Base-by-base conservation (phyloP, 2,329 filamentous ascomycete species). In the Cercospora sp. region DNA sequence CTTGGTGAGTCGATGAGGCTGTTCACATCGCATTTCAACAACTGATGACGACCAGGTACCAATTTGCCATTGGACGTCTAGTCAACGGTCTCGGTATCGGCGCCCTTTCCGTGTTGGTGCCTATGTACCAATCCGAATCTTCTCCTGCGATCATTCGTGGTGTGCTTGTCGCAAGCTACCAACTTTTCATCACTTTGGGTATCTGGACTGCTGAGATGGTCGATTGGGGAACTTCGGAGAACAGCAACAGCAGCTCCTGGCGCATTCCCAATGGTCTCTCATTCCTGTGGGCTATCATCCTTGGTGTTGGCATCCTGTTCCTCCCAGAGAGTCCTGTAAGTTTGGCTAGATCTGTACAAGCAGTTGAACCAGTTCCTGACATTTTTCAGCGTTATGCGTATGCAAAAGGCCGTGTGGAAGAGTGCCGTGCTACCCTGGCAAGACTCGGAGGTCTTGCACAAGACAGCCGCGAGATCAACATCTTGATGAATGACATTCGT, bases 81-180 rank as follows among this genome's bases (percentile, higher is more conserved):
- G 75, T 82, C 28, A 79, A 80, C 57, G 81, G 81, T 72, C 69
- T 83, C 8, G 81, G 81, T 55, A 79, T 83, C 43, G 81, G 81
- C 37, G 77, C 78, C n/a, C 75, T 83, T 18, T 81, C 79, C 8
- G 86, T 90, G 37, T 83, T 87, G 40, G 87, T 90, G 2, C 88
- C 89, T 67, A 88, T 90, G 83, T 90, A 88, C 78, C 88, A 90
- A 78, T 86, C 86, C 49, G 89, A 91, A 75, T 87, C 84, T 63
- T 84, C 86, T 1, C 89, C 89, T 3, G 83, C 84, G 18, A 83
- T 87, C 73, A 88, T 90, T 69, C 86, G 88, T 72, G 88, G 88
- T 72, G 85, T 86, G 37, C 85, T 90, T 53, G 86, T 90, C n/a
- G 78, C 80, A 13, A 80, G 78, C 4, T 82, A 82, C 72, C 81